Percentiles rank a stretch among this genome's conserved stretches.
These are phyloP conservation scores for Helicocarpus griseus DNA, from an alignment of 2,329 filamentous ascomycete species.

Conservation along the genomic window DNA sequence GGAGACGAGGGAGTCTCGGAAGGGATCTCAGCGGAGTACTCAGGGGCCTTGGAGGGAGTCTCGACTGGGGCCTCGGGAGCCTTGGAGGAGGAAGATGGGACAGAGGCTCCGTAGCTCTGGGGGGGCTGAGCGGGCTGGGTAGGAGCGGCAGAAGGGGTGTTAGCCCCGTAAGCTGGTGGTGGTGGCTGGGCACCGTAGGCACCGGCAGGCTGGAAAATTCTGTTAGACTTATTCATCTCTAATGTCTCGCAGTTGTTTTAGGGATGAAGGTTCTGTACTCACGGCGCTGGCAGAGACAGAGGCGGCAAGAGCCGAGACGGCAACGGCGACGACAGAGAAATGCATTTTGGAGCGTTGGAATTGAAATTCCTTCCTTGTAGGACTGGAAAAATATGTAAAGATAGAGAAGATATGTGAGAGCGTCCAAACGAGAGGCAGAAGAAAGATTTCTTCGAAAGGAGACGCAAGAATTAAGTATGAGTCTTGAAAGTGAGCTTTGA, in stretches of 20 bases:
- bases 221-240: background rate
- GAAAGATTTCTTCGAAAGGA: background rate
- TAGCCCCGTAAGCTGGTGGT: background rate
- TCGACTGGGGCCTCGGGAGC: background rate
- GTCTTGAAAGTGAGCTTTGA: background rate
- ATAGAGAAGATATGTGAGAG: background rate
- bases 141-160: background rate
- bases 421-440: constrained; percentile 1
- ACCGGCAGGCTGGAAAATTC: background rate
- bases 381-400: background rate
- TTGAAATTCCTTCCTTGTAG: background rate
- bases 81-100: background rate
- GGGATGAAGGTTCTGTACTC: background rate
- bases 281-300: background rate
- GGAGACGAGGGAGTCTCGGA: too few relatives aligned
- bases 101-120: background rate
- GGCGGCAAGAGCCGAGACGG: constrained; percentile 11
- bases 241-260: background rate
- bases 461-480: background rate
- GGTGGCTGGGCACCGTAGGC: background rate
- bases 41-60: too few relatives aligned
- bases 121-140: background rate
- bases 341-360: constrained; percentile 9
- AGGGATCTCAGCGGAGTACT: too few relatives aligned
- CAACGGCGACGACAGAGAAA: constrained; percentile 13